A percentile compares a stretch with the other conserved stretches of the same genome.
Evolutionary conservation across 805 yeast species (phyloP).

Genomic region (Kodamaea laetipori): DNA sequence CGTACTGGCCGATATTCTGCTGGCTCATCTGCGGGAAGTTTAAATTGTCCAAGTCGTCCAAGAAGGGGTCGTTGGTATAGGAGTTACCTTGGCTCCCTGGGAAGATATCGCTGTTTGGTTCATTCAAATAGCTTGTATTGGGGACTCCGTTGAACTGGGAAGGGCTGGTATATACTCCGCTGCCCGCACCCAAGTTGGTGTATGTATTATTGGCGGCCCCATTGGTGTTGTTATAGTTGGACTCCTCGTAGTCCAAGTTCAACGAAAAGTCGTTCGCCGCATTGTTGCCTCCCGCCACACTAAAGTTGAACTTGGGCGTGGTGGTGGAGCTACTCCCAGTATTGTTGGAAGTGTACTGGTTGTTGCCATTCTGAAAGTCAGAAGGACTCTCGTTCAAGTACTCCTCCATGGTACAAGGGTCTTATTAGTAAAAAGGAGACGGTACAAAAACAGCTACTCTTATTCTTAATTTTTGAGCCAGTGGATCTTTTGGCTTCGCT

Average conservation of each 20-base stretch:
- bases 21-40: conserved; percentile 17
- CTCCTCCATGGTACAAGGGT: conserved; percentile 27
- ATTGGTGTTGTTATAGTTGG: conserved; percentile 4
- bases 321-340: conserved; percentile 4
- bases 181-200: not conserved
- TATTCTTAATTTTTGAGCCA: too few species aligned
- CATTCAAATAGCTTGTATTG: not conserved
- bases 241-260: conserved; percentile 6
- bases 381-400: conserved; percentile 37
- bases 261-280: conserved; percentile 10
- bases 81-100: conserved; percentile 15
- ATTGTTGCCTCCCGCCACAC: not conserved
- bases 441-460: too few species aligned
- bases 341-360: conserved; percentile 8
- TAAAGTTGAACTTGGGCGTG: conserved; percentile 15
- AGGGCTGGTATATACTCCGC: conserved; percentile 5
- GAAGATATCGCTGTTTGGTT: conserved; percentile 6
- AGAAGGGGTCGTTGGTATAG: conserved; percentile 31
- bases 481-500: not conserved
- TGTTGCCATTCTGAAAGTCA: conserved; percentile 18
- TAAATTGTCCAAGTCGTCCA: conserved; percentile 32
- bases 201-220: conserved; percentile 14
- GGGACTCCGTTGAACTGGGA: conserved; percentile 4
- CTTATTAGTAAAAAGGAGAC: not conserved
- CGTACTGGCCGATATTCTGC: conserved; percentile 1